Evolutionary conservation across 768 basidiomycete genomes (phyloP), one percentile per base, ranked within the genome.

Genomic region (Sarcodon aspratus): DNA sequence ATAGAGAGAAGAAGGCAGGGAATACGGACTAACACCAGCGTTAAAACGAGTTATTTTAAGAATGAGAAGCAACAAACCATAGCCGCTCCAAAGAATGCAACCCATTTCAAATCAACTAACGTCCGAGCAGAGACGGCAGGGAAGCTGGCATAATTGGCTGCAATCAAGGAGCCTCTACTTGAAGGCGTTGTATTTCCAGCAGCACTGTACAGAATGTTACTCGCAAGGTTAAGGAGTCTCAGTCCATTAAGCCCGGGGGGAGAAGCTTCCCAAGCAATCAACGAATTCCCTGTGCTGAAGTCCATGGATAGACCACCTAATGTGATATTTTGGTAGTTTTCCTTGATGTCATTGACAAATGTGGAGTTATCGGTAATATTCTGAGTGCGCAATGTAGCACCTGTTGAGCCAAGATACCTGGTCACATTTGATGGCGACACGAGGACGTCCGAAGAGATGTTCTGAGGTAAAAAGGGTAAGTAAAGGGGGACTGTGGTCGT

Each of bases 1-100:
- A 90, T 11, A 90, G 61, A 9, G 83, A 74, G 55, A 79, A 87
- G 66, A 90, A 90, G 3, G 86, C 86, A n/a, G 87, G 84, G 57
- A 75, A 89, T 1, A 85, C 79, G 9, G 82, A 70, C 82, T 85
- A 48, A 11, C 3, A 11, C 15, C 12, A 33, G 7, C 18, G 11
- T 5, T 11, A 13, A 36, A 40, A 52, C 10, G 48, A 12, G 48
- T 9, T 42, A 3, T n/a, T 47, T 18, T 36, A 42, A 9, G 43
- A 15, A 6, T 12, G 37, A 1, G 5, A 6, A 31, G 4, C 18
- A 7, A 58, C 74, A 36, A 50, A 85, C 85, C 82, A 87, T 83
- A 1, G 74, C 70, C 33, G 77, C 80, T 17, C 78, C 80, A 59
- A 82, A 88, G 66, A 88, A 89, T 6, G 73, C 76, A 13, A 80